Conservation (phyloP, 768 basidiomycete species). For the Pisolithus marmoratus region DNA sequence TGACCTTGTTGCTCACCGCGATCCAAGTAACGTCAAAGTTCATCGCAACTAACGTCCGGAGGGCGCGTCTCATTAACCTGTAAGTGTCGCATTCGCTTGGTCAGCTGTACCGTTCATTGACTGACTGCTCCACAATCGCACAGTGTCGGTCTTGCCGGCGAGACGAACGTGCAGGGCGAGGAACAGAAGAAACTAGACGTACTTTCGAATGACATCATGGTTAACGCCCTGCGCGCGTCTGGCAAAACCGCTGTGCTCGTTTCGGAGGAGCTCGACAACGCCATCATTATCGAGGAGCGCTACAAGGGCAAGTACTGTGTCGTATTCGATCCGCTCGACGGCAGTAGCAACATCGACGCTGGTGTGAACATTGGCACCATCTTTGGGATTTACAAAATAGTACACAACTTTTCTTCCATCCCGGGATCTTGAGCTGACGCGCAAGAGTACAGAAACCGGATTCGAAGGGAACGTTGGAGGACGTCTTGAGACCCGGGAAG, state of each 20-base stretch:
- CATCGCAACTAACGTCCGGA: conserved; percentile 96
- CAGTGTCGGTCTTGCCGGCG: conserved; percentile 95
- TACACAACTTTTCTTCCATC: conserved; percentile 34
- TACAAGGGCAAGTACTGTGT: conserved; percentile 91
- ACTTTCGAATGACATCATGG: conserved; percentile 99
- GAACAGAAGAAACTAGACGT: conserved; percentile 99
- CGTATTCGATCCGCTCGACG: conserved; percentile 97
- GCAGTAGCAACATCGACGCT: conserved; percentile 95
- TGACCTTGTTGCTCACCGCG: conserved; percentile 90
- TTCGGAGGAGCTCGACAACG: conserved; percentile 91
- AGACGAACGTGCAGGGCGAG: conserved; percentile 95
- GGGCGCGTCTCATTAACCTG: conserved; percentile 96
- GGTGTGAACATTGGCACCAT: conserved; percentile 98
- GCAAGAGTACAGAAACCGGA: conserved; percentile 52
- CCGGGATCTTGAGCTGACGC: not conserved
- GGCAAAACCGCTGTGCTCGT: conserved; percentile 96
- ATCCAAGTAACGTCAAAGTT: conserved; percentile 97
- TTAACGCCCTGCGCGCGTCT: conserved; percentile 93
- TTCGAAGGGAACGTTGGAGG: conserved; percentile 73
- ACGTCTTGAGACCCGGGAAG: conserved; percentile 88
- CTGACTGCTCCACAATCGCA: not conserved
- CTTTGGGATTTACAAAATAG: conserved; percentile 93
- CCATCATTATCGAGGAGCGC: conserved; percentile 80
- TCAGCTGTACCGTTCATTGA: not conserved
- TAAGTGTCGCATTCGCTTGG: conserved; percentile 34